phyloP scores from a whole-genome alignment of 306 rosid species.

The Inga laurina region DNA sequence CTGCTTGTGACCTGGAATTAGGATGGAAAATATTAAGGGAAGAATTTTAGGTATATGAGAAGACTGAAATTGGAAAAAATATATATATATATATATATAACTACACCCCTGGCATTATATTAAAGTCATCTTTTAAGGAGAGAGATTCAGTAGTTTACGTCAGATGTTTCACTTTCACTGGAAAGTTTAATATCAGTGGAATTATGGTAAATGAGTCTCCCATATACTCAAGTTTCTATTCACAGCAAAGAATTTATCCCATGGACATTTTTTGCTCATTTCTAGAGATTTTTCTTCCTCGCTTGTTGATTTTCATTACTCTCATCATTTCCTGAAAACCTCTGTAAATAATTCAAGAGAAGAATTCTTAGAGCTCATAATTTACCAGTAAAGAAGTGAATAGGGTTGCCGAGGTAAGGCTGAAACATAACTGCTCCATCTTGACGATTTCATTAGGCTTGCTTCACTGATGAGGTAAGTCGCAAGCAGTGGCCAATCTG shows the following conservation, averaged over 20 bases:
- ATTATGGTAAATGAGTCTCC: background rate
- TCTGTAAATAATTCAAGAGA: slow-evolving; percentile 23
- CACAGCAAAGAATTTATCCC: background rate
- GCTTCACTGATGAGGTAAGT: slow-evolving; percentile 96
- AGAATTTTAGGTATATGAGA: slow-evolving; percentile 21
- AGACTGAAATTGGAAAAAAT: background rate
- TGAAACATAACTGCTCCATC: slow-evolving; percentile 88
- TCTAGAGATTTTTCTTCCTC: background rate
- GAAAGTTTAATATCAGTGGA: background rate
- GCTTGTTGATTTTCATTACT: background rate
- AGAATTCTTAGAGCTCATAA: slow-evolving; percentile 4
- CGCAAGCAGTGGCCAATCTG: slow-evolving; percentile 97
- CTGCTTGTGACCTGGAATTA: slow-evolving; percentile 87
- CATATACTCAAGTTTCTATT: background rate
- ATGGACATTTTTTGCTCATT: background rate
- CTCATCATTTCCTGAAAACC: slow-evolving; percentile 21
- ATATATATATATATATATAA: background rate
- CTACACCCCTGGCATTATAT: background rate
- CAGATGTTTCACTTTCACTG: background rate
- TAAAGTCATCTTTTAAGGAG: background rate
- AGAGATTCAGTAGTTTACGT: background rate
- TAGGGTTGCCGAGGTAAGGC: slow-evolving; percentile 95
- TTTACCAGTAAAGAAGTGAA: slow-evolving; percentile 90
- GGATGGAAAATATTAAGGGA: slow-evolving; percentile 34
- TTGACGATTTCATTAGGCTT: slow-evolving; percentile 73